Conservation (phyloP, 352 stramenopile species). For the Phytophthora meadii region DNA sequence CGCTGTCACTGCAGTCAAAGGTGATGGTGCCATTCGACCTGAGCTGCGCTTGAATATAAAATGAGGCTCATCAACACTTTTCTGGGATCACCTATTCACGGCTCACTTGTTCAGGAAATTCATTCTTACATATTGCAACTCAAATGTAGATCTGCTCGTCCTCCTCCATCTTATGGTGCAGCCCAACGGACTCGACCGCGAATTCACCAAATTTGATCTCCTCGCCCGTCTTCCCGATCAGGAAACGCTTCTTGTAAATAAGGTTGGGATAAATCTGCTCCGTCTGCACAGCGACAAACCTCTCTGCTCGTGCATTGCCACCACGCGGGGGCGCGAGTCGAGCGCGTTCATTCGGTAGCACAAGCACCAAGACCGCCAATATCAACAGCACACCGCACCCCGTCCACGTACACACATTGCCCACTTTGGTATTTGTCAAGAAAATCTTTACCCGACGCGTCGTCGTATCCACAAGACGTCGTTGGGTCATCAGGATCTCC, state of each 20-base stretch:
- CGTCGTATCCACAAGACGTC: slow-evolving; percentile 34
- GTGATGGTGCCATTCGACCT: slow-evolving; percentile 14
- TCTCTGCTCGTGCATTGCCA: slow-evolving; percentile 63
- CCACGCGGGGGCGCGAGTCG: slow-evolving; percentile 53
- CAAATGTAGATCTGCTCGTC: slow-evolving; percentile 74
- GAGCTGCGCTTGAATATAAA: slow-evolving; percentile 4
- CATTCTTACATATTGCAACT: slow-evolving; percentile 23
- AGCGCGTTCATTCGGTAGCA: slow-evolving; percentile 62
- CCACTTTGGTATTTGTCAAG: slow-evolving; percentile 67
- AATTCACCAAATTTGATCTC: slow-evolving; percentile 81
- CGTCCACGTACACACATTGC: slow-evolving; percentile 57
- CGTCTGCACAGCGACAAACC: slow-evolving; percentile 72
- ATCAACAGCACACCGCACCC: slow-evolving; percentile 50
- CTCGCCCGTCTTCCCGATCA: slow-evolving; percentile 73
- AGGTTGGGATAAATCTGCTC: slow-evolving; percentile 79
- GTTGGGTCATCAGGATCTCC: slow-evolving; percentile 25
- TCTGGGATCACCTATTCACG: not conserved
- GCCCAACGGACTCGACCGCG: slow-evolving; percentile 58
- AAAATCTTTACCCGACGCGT: slow-evolving; percentile 45
- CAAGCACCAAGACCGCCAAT: slow-evolving; percentile 56
- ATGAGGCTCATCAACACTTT: too few relatives aligned
- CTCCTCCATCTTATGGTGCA: slow-evolving; percentile 76
- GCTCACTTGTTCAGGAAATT: slow-evolving; percentile 10
- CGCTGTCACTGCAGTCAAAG: slow-evolving; percentile 16
- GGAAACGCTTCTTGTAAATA: slow-evolving; percentile 82